A percentile compares a stretch with the other conserved stretches of the same genome.
These are phyloP conservation scores for Podaxis sp. DNA, from an alignment of 768 basidiomycete genomes.

Conservation along the genomic window DNA sequence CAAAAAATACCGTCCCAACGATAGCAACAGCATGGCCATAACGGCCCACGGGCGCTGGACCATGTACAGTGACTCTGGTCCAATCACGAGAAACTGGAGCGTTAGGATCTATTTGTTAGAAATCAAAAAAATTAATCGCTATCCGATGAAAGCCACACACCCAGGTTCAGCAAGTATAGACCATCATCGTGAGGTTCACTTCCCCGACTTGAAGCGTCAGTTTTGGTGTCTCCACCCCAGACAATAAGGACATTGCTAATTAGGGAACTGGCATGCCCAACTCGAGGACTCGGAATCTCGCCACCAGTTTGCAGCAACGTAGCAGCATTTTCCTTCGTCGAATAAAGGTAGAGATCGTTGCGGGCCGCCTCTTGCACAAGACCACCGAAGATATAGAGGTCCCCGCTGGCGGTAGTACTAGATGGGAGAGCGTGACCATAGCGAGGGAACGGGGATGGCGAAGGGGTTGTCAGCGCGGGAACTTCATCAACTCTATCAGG, in stretches of 20 bases:
- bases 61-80: constrained; percentile 82
- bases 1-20: constrained; percentile 85
- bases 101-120: constrained; percentile 3
- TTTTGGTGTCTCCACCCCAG: constrained; percentile 98
- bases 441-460: constrained; percentile 90
- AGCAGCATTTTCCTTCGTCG: constrained; percentile 74
- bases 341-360: constrained; percentile 94
- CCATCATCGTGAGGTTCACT: constrained; percentile 77
- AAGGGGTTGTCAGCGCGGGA: constrained; percentile 63
- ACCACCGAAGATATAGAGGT: constrained; percentile 96
- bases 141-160: constrained; percentile 46
- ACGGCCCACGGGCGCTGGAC: constrained; percentile 79
- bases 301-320: constrained; percentile 86
- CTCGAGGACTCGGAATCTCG: constrained; percentile 83
- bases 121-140: constrained; percentile 7
- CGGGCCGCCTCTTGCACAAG: constrained; percentile 87
- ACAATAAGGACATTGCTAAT: constrained; percentile 95
- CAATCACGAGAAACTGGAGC: constrained; percentile 86
- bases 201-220: constrained; percentile 63
- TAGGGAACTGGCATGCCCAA: constrained; percentile 96
- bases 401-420: constrained; percentile 73
- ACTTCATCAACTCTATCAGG: constrained; percentile 48
- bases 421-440: constrained; percentile 94
- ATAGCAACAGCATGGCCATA: constrained; percentile 97
- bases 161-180: constrained; percentile 90